phyloP scores from a whole-genome alignment of 768 basidiomycete genomes.

The Phylloporus scabripes region DNA sequence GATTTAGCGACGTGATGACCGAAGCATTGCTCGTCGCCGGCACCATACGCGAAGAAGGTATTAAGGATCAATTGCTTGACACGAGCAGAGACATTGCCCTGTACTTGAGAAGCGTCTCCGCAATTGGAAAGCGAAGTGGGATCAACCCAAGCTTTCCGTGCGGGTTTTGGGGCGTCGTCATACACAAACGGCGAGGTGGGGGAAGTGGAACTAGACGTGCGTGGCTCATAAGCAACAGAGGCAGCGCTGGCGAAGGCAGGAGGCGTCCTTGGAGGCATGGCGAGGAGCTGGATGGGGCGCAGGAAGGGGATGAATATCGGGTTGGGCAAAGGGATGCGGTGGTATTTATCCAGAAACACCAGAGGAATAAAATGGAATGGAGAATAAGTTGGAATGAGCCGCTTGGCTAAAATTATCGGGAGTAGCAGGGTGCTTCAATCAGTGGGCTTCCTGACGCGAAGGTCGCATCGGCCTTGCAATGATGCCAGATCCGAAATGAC shows the following conservation, averaged over 20 bases:
- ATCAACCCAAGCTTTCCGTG: conserved; percentile 55
- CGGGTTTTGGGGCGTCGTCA: conserved; percentile 13
- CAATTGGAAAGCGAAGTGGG: conserved; percentile 56
- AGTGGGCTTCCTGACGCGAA: conserved; percentile 24
- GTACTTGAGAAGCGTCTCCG: conserved; percentile 49
- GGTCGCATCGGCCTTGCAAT: conserved; percentile 8
- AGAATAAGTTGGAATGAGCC: conserved; percentile 16
- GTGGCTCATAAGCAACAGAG: conserved; percentile 26
- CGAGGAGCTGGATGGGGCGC: neutral
- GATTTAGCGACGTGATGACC: conserved; percentile 56
- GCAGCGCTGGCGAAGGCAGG: conserved; percentile 25
- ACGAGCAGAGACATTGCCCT: conserved; percentile 57
- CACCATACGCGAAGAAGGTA: conserved; percentile 66
- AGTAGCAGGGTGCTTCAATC: conserved; percentile 20
- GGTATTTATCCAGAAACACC: conserved; percentile 27
- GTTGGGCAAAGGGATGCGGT: conserved; percentile 2
- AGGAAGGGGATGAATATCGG: conserved; percentile 3
- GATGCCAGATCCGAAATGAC: conserved; percentile 15
- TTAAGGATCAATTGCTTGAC: conserved; percentile 66
- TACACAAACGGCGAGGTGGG: conserved; percentile 28
- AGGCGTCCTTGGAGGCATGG: conserved; percentile 26
- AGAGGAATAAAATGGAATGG: conserved; percentile 9
- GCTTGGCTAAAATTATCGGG: conserved; percentile 27
- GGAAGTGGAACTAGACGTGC: conserved; percentile 14
- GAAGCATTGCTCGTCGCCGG: conserved; percentile 57